A percentile compares a stretch with the other conserved stretches of the same genome.
Conservation (phyloP, 306 rosid species). For the Luffa acutangula region DNA sequence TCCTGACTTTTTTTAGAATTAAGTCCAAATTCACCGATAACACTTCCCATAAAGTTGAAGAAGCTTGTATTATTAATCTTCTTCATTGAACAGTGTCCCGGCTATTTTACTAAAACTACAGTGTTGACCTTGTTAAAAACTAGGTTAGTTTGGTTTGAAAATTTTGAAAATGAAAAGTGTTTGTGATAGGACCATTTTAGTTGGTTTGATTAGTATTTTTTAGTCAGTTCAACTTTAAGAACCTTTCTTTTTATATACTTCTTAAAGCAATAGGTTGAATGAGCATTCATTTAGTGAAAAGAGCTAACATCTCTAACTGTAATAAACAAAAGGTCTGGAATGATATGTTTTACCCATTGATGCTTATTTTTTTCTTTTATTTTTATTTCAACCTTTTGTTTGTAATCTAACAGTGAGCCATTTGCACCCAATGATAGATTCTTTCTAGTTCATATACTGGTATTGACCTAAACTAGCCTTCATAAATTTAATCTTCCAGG, state of each 20-base stretch:
- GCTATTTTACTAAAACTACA: background rate
- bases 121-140: background rate
- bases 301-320: background rate
- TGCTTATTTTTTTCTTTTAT: background rate
- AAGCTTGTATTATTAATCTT: background rate
- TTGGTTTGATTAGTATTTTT: background rate
- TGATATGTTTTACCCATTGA: background rate
- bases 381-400: background rate
- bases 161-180: background rate
- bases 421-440: background rate
- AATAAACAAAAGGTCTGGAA: background rate
- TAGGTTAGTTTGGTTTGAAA: background rate
- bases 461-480: background rate
- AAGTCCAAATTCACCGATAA: too few relatives aligned
- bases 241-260: background rate
- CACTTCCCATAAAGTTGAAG: background rate
- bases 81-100: background rate
- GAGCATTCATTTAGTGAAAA: background rate
- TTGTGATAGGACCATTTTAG: background rate
- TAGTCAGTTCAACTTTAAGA: background rate
- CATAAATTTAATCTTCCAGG: conserved; percentile 30
- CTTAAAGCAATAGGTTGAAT: background rate
- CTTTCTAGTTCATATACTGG: background rate
- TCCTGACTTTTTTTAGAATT: too few relatives aligned
- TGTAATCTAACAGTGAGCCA: background rate